Percentiles rank a stretch among this genome's conserved stretches.
phyloP scores from a whole-genome alignment of 805 yeast species.

The Teunomyces kruisii region DNA sequence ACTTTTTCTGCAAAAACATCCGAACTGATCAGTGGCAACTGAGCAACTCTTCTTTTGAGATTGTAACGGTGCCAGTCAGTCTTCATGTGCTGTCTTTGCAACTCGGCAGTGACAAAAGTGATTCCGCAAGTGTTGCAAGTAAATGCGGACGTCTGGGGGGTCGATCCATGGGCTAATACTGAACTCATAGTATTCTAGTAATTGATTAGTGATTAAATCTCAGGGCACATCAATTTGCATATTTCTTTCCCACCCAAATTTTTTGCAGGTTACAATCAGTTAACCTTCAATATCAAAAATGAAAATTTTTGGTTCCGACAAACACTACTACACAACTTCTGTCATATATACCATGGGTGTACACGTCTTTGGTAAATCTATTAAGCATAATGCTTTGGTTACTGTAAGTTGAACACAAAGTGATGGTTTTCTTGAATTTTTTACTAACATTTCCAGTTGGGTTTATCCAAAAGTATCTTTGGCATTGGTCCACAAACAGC shows the following conservation, averaged over 20 bases:
- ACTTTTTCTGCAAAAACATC: slow-evolving; percentile 68
- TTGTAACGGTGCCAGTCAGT: slow-evolving; percentile 98
- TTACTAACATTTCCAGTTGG: slow-evolving; percentile 39
- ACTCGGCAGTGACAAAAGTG: slow-evolving; percentile 75
- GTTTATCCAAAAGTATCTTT: slow-evolving; percentile 76
- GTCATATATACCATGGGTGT: slow-evolving; percentile 33
- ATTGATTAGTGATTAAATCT: background rate
- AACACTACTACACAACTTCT: background rate
- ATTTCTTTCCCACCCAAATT: background rate
- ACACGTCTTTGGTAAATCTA: slow-evolving; percentile 44
- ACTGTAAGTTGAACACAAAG: slow-evolving; percentile 19
- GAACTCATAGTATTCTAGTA: slow-evolving; percentile 5
- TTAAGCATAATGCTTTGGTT: slow-evolving; percentile 43
- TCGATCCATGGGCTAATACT: slow-evolving; percentile 25
- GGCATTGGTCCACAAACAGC: slow-evolving; percentile 84
- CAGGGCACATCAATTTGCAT: background rate
- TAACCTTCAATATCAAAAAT: background rate
- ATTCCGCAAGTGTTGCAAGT: slow-evolving; percentile 91
- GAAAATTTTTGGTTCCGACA: slow-evolving; percentile 5
- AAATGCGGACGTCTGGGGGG: slow-evolving; percentile 25
- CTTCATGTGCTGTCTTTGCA: slow-evolving; percentile 92
- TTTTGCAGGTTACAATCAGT: background rate
- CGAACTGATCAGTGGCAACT: slow-evolving; percentile 44
- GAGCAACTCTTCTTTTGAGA: slow-evolving; percentile 87
- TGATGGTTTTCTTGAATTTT: background rate